Evolutionary conservation across 805 yeast genomes (phyloP), one percentile per base, ranked within the genome.

Genomic region (Metschnikowia peoriensis): DNA sequence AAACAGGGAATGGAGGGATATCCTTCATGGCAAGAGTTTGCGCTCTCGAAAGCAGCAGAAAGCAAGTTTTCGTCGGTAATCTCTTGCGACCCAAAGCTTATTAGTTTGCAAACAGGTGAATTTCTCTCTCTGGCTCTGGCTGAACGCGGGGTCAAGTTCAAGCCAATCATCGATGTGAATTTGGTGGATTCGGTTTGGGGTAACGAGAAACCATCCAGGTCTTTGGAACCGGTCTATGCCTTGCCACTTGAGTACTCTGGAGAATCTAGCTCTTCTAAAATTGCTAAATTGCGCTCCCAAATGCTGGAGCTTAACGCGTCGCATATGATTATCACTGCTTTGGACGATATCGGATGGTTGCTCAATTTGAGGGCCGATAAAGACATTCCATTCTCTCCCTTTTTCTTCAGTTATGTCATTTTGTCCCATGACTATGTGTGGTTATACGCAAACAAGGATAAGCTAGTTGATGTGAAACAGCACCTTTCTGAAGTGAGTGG

Each of bases 311-410:
- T 52, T 27, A 45, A 54, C 7, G 62, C 60, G 2, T 54, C 65
- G 5, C 67, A 63, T 42, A 74, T 89, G 44, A 72, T 91, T 12
- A 74, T 89, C 3, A 76, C 84, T n/a, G 84, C 91, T 1, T 70
- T 92, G 48, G 97, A 93, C 71, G 97, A 92, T 60, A 82, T 91
- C 56, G 94, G 96, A 7, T 92, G 97, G 97, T 70, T 91, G 41
- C 79, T 91, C 64, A 93, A 93, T 64, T 71, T 93, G 51, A 82
- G 99, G 57, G 89, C 92, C 6, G 80, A 69, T 44, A 54, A 78
- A 22, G 98, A 93, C 66, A 85, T 93, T 53, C 85, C 85, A 5
- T 93, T 79, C 65, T 86, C 86, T 62, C 97, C 98, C 0, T 93
- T 91, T 1, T 94, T 93, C 66, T 90, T 84, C 69, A 76, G 92